Evolutionary conservation across 805 yeast species (phyloP).

Genomic region (Saccharomycopsis sp.): DNA sequence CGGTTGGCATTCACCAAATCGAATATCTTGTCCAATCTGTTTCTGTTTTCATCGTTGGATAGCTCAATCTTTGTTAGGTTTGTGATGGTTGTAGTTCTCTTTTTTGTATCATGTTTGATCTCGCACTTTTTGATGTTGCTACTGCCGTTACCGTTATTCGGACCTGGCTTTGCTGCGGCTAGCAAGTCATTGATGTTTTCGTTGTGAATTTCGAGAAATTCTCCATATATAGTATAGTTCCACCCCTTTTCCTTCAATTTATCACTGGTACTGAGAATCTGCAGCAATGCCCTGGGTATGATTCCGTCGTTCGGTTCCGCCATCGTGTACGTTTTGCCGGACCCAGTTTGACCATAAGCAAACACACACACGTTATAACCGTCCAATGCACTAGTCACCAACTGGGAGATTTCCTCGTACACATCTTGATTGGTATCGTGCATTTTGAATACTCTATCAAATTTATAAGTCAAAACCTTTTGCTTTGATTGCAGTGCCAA

Average conservation of each 20-base stretch:
- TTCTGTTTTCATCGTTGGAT: conserved; percentile 42
- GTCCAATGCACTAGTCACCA: conserved; percentile 79
- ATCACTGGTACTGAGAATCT: conserved; percentile 55
- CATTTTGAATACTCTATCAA: conserved; percentile 71
- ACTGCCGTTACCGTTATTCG: conserved; percentile 21
- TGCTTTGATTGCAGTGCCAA: not conserved
- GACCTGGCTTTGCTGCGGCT: conserved; percentile 15
- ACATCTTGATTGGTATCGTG: conserved; percentile 50
- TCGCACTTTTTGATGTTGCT: conserved; percentile 42
- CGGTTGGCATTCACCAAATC: conserved; percentile 51
- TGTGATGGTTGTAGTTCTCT: conserved; percentile 50
- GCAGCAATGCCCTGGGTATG: conserved; percentile 67
- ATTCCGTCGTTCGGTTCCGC: conserved; percentile 63
- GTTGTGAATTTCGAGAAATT: conserved; percentile 85
- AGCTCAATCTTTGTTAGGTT: conserved; percentile 49
- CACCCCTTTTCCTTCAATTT: conserved; percentile 50
- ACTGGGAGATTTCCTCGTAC: conserved; percentile 78
- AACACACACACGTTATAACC: conserved; percentile 90
- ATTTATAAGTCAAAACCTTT: conserved; percentile 39
- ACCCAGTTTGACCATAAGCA: conserved; percentile 96
- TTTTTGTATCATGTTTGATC: conserved; percentile 58
- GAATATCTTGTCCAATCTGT: conserved; percentile 31
- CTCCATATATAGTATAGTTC: conserved; percentile 57
- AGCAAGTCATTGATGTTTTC: conserved; percentile 72
- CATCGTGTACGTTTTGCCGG: conserved; percentile 95